Evolutionary conservation across 2,329 filamentous ascomycete species (phyloP), one percentile per base, ranked within the genome.

Genomic region (Rhinocladiella similis): DNA sequence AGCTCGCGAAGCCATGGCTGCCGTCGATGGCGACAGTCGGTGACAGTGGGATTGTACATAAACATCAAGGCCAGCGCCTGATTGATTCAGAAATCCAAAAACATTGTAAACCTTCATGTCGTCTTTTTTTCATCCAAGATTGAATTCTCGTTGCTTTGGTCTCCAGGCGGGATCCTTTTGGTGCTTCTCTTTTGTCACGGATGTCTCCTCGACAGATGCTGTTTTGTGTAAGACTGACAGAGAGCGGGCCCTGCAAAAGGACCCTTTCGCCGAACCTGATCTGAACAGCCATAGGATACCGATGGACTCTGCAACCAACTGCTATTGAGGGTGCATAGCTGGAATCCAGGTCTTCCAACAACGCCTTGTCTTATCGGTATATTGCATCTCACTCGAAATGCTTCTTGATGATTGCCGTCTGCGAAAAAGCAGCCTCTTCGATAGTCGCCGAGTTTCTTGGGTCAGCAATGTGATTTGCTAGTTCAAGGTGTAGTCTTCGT

Each of bases 191-290:
- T 75, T 75, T 25, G 66, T 22, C 27, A 39, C 16, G 5, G 47
- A 47, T 9, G 57, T 45, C 48, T 57, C 56, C 25, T 57, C 61
- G 29, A 33, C 29, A 7, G 10, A 33, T 12, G 10, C 10, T 33
- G 66, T 56, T 65, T 68, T 48, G 68, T 57, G 49, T 67, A 61
- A 6, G 65, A 56, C 49, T 68, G 63, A 33, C 77, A 68, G 61
- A 69, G 71, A 4, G 29, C 1, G 84, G 77, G 65, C 84, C 78
- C 53, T 77, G 72, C 20, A 91, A 68, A 5, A 92, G 75, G 63
- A 80, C 78, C 70, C 91, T 91, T 72, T 93, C 89, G 13, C 89
- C 89, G 2, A 86, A 72, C 57, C 89, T 81, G 35, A 91, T 87
- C 49, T 82, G 75, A 19, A 85, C 66, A 0, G 89, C 89, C 84